Base-by-base conservation (phyloP, 495 filamentous ascomycete species). In the Staphylotrichum tortipilum region DNA sequence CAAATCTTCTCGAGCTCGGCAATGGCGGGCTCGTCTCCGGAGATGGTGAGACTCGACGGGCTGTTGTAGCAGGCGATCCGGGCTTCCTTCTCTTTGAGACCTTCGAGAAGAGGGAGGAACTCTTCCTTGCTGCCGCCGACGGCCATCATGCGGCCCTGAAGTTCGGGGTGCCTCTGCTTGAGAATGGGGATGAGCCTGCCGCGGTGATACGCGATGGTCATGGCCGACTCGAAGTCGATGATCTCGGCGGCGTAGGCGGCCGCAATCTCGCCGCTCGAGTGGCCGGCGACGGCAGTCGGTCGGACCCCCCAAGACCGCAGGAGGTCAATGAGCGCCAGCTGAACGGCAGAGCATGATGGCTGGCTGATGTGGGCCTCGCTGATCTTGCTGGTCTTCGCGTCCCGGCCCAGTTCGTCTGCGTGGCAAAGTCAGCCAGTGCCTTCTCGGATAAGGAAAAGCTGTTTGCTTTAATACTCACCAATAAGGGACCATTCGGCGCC, bases 211-310 rank as follows among this genome's bases (percentile, higher is more conserved):
- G 80, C 74, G 11, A 78, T 61, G 29, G 70, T 56, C 76, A 81
- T 79, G n/a, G 71, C 72, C 3, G 71, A 68, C 29, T 71, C 60
- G 21, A 78, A 74, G 23, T 64, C 61, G 23, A 78, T 48, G 37
- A 66, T 65, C 10, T 70, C 70, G 2, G 65, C 64, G 26, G 71
- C 62, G 51, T 74, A 76, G 23, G 74, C 72, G 4, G 74, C 76
- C 15, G 64, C 70, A 59, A 83, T 82, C 56, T 84, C 80, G 7
- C 80, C 80, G 53, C 74, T 79, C 9, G 80, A 83, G 52, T 84
- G 80, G 4, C 80, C 80, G 9, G 78, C 69, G 3, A 81, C 78
- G 28, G 70, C 68, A 8, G 61, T 61, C 1, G 78, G 78, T 1
- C 50, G 58, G 17, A 84, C 66, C 17, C 72, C 70, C 75, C 77